Base-by-base conservation (phyloP, 345 rosid species). In the Litchi chinensis region DNA sequence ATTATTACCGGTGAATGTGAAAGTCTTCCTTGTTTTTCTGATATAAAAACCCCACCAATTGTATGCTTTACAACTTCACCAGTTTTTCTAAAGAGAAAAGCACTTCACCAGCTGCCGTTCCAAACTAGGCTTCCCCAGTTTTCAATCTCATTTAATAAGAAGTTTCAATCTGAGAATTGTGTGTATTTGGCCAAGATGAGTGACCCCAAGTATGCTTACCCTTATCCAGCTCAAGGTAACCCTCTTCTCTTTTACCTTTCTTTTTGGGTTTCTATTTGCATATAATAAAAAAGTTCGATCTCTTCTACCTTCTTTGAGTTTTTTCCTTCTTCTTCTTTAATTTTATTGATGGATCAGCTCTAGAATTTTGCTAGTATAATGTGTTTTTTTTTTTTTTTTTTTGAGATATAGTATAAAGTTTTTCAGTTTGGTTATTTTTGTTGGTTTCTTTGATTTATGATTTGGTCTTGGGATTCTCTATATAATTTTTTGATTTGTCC, bases 161-260 rank as follows among this genome's bases (percentile, higher is more conserved):
- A 48, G 54, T 32, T 3, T 18, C 26, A 19, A 10, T 28, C 75
- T n/a, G 3, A 71, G 21, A 19, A 2, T 0, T 37, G 1, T 32
- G 37, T 32, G 37, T 32, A 26, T 19, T 65, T 48, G 22, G 50
- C 4, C 39, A 28, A 21, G 4, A 82, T 87, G 91, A 86, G 86
- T 72, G 91, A 87, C 57, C 88, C 89, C 26, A 89, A 89, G 71
- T 84, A 86, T 63, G 89, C 83, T 72, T 83, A 86, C 74, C 92
- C 92, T 70, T 86, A 87, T 76, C 90, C 92, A 66, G 82, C 87
- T 71, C 90, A 86, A 83, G 88, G 92, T 89, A 79, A 32, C 68
- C 65, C 28, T 50, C 37, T 44, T 62, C 37, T 8, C 59, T 21
- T 59, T 22, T 22, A 68, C 43, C n/a, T 26, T 37, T 13, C 54